Conservation (phyloP, 2,329 filamentous ascomycete genomes). For the Nemania diffusa region DNA sequence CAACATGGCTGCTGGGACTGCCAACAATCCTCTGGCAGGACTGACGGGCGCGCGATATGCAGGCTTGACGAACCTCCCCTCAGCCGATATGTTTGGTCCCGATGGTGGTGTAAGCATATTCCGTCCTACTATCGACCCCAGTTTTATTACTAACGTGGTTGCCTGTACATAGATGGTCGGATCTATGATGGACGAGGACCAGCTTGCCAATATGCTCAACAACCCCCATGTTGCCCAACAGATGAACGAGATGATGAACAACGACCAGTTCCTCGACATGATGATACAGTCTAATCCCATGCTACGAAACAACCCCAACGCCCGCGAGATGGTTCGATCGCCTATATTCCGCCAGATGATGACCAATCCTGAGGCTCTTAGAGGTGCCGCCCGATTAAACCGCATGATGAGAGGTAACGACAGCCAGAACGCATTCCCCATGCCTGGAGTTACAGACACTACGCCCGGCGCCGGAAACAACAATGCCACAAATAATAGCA, state of each 20-base stretch:
- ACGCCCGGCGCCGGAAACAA: slow-evolving; percentile 66
- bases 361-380: slow-evolving; percentile 86
- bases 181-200: slow-evolving; percentile 78
- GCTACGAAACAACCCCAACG: slow-evolving; percentile 64
- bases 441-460: slow-evolving; percentile 89
- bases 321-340: slow-evolving; percentile 86
- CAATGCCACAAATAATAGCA: slow-evolving; percentile 51
- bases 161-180: slow-evolving; percentile 79
- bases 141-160: background rate
- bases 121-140: background rate
- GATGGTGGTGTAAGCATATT: slow-evolving; percentile 85
- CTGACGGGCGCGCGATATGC: slow-evolving; percentile 94
- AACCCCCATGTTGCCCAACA: slow-evolving; percentile 87
- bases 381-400: slow-evolving; percentile 85
- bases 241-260: slow-evolving; percentile 95
- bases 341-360: slow-evolving; percentile 92
- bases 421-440: slow-evolving; percentile 75
- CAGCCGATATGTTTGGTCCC: slow-evolving; percentile 88
- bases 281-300: slow-evolving; percentile 89
- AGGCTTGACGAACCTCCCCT: slow-evolving; percentile 88
- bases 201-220: slow-evolving; percentile 84
- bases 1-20: slow-evolving; percentile 84
- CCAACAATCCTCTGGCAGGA: slow-evolving; percentile 89
- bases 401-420: slow-evolving; percentile 70
- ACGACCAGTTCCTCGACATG: slow-evolving; percentile 93